These are phyloP conservation scores for Chaetomium sp. DNA, from an alignment of 2,329 filamentous ascomycete species.

Conservation along the genomic window DNA sequence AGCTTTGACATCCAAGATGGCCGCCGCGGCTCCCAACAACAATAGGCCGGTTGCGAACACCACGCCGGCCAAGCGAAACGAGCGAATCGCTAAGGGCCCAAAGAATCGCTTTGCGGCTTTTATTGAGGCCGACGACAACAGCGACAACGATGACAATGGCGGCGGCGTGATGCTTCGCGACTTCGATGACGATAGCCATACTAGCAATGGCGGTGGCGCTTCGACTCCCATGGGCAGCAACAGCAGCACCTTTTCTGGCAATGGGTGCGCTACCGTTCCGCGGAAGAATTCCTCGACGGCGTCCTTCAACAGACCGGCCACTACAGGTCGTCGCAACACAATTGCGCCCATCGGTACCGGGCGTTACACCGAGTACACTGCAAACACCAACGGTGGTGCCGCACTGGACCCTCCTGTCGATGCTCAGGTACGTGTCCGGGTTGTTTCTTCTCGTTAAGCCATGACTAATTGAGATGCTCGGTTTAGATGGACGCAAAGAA, in stretches of 20 bases:
- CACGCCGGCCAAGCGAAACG: constrained; percentile 2
- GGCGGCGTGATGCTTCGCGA: constrained; percentile 28
- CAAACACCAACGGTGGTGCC: not conserved
- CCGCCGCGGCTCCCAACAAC: not conserved
- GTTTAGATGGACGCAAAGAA: not conserved
- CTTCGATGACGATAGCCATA: constrained; percentile 19
- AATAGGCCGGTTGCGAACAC: not conserved
- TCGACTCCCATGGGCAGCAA: constrained; percentile 3
- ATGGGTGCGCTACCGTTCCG: not conserved
- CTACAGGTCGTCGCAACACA: constrained; percentile 7
- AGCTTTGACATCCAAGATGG: constrained; percentile 4
- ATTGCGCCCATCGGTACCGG: constrained; percentile 26
- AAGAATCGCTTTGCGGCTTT: constrained; percentile 10
- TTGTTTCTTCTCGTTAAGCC: not conserved
- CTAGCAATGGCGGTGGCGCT: not conserved
- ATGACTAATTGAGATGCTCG: not conserved
- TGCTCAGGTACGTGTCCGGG: constrained; percentile 5
- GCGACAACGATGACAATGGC: constrained; percentile 12
- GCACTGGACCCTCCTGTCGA: not conserved
- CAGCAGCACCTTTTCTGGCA: constrained; percentile 3
- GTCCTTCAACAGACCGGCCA: not conserved
- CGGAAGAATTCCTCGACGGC: not conserved
- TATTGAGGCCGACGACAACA: constrained; percentile 17
- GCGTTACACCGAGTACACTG: not conserved
- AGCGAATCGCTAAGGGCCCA: not conserved